Evolutionary conservation across 192 early-diverging fungal genomes (phyloP), one percentile per base, ranked within the genome.

Genomic region (Rhizoclosmatium globosum): DNA sequence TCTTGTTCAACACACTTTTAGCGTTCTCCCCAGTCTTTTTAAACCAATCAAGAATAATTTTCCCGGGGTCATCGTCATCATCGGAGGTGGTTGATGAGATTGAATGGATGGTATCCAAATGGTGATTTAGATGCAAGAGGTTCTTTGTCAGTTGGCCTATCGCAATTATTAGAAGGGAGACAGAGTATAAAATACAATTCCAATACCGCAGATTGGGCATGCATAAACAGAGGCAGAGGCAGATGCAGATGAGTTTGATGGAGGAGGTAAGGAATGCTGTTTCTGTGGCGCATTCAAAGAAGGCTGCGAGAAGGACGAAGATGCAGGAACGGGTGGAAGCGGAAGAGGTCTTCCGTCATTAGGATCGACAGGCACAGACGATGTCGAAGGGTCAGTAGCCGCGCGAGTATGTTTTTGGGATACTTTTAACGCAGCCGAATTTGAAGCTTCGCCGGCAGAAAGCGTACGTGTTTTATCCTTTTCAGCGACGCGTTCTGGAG

Each of bases 61-160:
- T 77, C n/a, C 81, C 79, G 11, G 81, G 79, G 59, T 85, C 83
- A 41, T 75, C 67, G 38, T 81, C 73, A 3, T 83, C 82, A 4
- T 56, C 72, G 23, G 21, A 41, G 21, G 69, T 41, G 9, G 48
- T 41, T 2, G 61, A 21, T 17, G 66, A 43, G 7, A 74, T 74
- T 7, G 72, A 41, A 71, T 87, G 85, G 4, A 39, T 66, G 38
- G 82, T 79, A 68, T 87, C 85, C 15, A 87, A 61, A 59, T 87
- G 85, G 39, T 80, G 82, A 64, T 87, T 87, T 6, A 87, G 83
- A 64, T 84, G 81, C 31, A 74, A 62, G 4, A 87, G 79, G 58
- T 66, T 79, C 11, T 79, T 45, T 59, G 81, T 77, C 15, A 50
- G 73, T n/a, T 82, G 74, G 45, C 71, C 85, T 86, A 53, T 48